A percentile compares a stretch with the other conserved stretches of the same genome.
These are phyloP conservation scores for Lumnitzera littorea DNA, from an alignment of 345 rosid species.

Conservation along the genomic window DNA sequence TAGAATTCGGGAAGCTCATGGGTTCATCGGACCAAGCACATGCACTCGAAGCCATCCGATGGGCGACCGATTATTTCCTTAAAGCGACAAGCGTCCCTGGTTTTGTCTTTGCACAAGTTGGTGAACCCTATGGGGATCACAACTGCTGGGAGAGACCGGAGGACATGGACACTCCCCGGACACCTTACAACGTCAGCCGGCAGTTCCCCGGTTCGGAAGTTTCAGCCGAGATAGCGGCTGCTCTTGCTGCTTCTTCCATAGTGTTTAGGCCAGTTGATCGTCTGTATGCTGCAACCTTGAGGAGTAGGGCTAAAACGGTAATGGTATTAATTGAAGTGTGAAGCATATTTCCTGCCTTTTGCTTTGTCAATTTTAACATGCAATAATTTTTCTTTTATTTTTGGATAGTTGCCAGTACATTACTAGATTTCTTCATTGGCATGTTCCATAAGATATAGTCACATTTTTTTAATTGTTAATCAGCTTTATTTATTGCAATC, in stretches of 20 bases:
- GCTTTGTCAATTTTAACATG: too few species aligned
- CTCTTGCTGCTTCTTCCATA: slow-evolving; percentile 76
- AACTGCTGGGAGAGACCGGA: slow-evolving; percentile 93
- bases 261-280: slow-evolving; percentile 43
- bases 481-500: too few species aligned
- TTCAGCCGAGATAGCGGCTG: slow-evolving; percentile 81
- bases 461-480: too few species aligned
- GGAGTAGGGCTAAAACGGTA: slow-evolving; percentile 46
- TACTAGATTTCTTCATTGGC: too few species aligned
- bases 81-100: slow-evolving; percentile 64
- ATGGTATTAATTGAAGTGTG: background rate
- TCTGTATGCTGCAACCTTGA: slow-evolving; percentile 40
- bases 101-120: slow-evolving; percentile 45
- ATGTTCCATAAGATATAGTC: too few species aligned
- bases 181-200: slow-evolving; percentile 43
- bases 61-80: slow-evolving; percentile 78
- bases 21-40: slow-evolving; percentile 23
- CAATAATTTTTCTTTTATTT: too few species aligned
- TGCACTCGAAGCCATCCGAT: slow-evolving; percentile 50
- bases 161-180: slow-evolving; percentile 87
- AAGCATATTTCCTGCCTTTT: background rate
- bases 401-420: too few species aligned
- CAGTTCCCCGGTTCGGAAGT: slow-evolving; percentile 75
- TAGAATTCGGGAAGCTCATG: slow-evolving; percentile 56
- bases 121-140: slow-evolving; percentile 57